Percentiles rank a stretch among this genome's conserved stretches.
Evolutionary conservation across 768 basidiomycete species (phyloP).

Genomic region (Auriculariales sp.): DNA sequence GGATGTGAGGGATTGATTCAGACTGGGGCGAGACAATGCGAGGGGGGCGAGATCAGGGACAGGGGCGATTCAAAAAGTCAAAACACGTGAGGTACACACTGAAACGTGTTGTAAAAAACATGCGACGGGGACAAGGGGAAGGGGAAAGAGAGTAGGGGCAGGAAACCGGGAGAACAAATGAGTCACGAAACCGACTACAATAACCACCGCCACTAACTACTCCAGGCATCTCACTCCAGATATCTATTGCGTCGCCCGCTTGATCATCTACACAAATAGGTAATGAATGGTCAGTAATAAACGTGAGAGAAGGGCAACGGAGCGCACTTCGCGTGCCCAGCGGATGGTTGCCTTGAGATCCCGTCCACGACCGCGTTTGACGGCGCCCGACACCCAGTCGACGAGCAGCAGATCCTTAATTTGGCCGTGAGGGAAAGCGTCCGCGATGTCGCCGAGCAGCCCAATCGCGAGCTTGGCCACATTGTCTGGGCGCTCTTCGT

Average conservation of each 20-base stretch:
- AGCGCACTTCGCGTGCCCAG: slow-evolving; percentile 78
- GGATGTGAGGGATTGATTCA: slow-evolving; percentile 64
- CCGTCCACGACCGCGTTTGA: slow-evolving; percentile 56
- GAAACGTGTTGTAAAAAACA: slow-evolving; percentile 10
- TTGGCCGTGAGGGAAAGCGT: slow-evolving; percentile 68
- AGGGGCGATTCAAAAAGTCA: slow-evolving; percentile 22
- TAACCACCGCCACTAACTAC: too few species aligned
- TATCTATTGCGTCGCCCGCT: slow-evolving; percentile 58
- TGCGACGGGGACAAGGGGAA: slow-evolving; percentile 10
- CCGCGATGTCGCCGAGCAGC: slow-evolving; percentile 85
- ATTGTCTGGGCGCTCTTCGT: slow-evolving; percentile 74
- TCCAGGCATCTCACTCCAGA: background rate
- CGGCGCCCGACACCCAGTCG: slow-evolving; percentile 63
- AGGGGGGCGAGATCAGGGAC: slow-evolving; percentile 24
- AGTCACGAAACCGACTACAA: slow-evolving; percentile 1
- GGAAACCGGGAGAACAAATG: slow-evolving; percentile 2
- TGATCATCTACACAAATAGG: slow-evolving; percentile 45
- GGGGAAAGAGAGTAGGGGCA: slow-evolving; percentile 2
- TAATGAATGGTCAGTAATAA: background rate
- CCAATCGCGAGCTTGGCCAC: slow-evolving; percentile 67
- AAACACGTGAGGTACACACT: background rate
- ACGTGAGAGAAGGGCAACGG: background rate
- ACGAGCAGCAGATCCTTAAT: slow-evolving; percentile 66
- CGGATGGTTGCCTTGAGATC: slow-evolving; percentile 83
- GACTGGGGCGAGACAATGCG: slow-evolving; percentile 24